Evolutionary conservation across 2,329 filamentous ascomycete species (phyloP).

Genomic region (Fusarium pilosicola): DNA sequence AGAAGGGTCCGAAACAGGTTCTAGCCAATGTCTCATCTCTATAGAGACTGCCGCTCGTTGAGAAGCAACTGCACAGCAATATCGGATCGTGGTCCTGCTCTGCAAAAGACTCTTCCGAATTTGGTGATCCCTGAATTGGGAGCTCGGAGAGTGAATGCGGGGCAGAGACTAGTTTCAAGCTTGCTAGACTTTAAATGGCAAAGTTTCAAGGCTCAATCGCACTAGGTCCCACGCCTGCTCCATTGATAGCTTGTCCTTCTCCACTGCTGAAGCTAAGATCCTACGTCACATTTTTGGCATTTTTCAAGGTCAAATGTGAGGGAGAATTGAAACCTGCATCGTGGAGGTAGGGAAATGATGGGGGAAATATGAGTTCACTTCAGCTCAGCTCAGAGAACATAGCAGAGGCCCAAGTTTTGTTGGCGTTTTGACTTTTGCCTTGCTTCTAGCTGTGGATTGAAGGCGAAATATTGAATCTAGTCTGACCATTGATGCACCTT

Average conservation of each 20-base stretch:
- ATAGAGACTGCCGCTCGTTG: slow-evolving; percentile 9
- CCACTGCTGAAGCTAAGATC: slow-evolving; percentile 11
- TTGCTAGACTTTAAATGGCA: slow-evolving; percentile 28
- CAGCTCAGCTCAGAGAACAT: background rate
- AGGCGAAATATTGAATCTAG: slow-evolving; percentile 20
- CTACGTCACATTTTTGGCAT: slow-evolving; percentile 29
- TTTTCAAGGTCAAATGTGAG: slow-evolving; percentile 26
- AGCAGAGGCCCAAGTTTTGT: background rate
- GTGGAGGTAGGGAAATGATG: slow-evolving; percentile 14
- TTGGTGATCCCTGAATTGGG: slow-evolving; percentile 10
- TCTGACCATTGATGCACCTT: slow-evolving; percentile 32
- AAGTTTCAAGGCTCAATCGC: slow-evolving; percentile 18
- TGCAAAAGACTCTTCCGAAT: background rate
- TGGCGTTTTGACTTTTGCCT: background rate
- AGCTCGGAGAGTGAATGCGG: slow-evolving; percentile 26
- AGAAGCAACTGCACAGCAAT: slow-evolving; percentile 8
- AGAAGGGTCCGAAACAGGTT: slow-evolving; percentile 28
- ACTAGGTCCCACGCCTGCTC: slow-evolving; percentile 6
- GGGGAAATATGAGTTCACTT: background rate
- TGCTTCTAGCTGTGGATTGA: background rate
- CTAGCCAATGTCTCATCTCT: slow-evolving; percentile 22
- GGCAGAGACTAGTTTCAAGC: slow-evolving; percentile 19
- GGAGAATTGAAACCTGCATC: slow-evolving; percentile 33
- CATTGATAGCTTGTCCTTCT: slow-evolving; percentile 17
- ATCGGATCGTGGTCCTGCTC: background rate